phyloP scores from a whole-genome alignment of 495 filamentous ascomycete genomes.

The Annulohypoxylon bovei region DNA sequence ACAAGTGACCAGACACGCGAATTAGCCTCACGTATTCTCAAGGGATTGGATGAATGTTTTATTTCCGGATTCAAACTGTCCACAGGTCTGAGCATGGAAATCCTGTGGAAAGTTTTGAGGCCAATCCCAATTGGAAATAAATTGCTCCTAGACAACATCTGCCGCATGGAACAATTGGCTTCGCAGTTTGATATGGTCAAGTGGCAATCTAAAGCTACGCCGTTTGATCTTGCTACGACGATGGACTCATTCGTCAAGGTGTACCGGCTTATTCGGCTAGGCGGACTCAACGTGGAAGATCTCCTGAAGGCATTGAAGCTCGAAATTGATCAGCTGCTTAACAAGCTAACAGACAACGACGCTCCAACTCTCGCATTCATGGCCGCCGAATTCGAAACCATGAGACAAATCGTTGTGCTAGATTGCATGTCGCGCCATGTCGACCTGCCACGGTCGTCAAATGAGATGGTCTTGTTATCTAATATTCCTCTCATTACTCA shows the following conservation, averaged over 20 bases:
- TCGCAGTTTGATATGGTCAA: constrained; percentile 74
- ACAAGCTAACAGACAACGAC: constrained; percentile 52
- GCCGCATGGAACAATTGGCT: constrained; percentile 74
- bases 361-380: constrained; percentile 63
- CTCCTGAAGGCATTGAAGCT: constrained; percentile 62
- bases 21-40: constrained; percentile 45
- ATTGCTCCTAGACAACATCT: constrained; percentile 61
- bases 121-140: constrained; percentile 61
- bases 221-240: constrained; percentile 56
- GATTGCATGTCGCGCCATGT: constrained; percentile 43
- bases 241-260: constrained; percentile 63
- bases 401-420: constrained; percentile 70
- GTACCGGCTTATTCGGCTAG: constrained; percentile 58
- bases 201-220: constrained; percentile 59
- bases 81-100: constrained; percentile 86
- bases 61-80: constrained; percentile 66
- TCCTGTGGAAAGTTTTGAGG: constrained; percentile 74
- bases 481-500: constrained; percentile 54
- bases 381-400: constrained; percentile 68
- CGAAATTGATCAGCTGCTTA: constrained; percentile 67
- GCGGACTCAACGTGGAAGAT: constrained; percentile 53
- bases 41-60: constrained; percentile 55
- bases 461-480: constrained; percentile 56
- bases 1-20: constrained; percentile 34
- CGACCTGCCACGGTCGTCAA: constrained; percentile 24